Base-by-base conservation (phyloP, 139 green algal genomes). In the Chlamydomonas sphaeroides region DNA sequence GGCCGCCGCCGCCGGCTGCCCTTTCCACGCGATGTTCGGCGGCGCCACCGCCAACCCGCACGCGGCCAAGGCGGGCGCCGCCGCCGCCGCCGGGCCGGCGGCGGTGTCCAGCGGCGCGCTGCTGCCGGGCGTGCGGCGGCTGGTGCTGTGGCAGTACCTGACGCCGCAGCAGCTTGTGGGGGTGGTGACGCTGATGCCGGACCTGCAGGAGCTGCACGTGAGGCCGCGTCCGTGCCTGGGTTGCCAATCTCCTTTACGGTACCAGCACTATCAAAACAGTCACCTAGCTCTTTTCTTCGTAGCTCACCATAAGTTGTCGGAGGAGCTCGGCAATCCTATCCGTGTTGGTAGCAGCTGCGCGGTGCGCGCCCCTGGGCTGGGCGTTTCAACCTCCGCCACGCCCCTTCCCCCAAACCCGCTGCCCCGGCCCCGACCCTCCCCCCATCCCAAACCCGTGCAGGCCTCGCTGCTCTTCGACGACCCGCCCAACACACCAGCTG, bases 71-170 rank as follows among this genome's bases (percentile, higher is more conserved):
- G 48, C 33, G 8, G 48, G 21, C 69, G 33, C 48, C 20, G n/a
- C 42, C 53, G 36, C n/a, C 70, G 18, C 5, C 33, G 35, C 17
- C 21, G 53, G 33, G 39, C 6, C 28, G 8, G 17, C 39, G 25
- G 66, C 38, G 26, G 21, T 18, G 20, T 35, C 38, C 25, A 6
- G 39, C 18, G 7, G 35, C 25, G 38, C 28, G 38, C 15, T 26
- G 20, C 7, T 41, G 7, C 35, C 57, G 53, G 74, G 74, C 1
- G 5, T 80, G 39, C 61, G 42, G 74, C 59, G 59, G 30, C 39
- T 80, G 39, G 36, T 65, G 41, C 30, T 80, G 30, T 70, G 74
- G 59, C 56, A 80, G 39, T 70, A 80, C 59, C 3, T 71, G 41
- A n/a, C 39, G 41, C 41, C 74, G 20, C 20, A 3, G 17, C 59